A percentile compares a stretch with the other conserved stretches of the same genome.
Conservation (phyloP, 2,329 filamentous ascomycete species). For the Penicillium verrucosum region DNA sequence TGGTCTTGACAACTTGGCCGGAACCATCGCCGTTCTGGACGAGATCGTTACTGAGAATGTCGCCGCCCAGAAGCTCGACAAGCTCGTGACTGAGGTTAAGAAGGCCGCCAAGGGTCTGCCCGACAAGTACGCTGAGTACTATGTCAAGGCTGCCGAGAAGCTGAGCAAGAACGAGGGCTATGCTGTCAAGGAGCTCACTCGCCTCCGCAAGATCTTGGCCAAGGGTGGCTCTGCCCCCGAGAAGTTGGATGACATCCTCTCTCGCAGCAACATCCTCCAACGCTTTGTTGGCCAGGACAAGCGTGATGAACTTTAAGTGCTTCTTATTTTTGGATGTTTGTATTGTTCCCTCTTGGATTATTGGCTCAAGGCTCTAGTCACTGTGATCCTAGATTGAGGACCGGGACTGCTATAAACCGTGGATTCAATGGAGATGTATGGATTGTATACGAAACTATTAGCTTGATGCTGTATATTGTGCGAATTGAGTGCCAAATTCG, state of each 20-base stretch:
- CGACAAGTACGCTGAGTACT: conserved; percentile 89
- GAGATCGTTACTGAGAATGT: conserved; percentile 68
- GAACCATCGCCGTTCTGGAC: conserved; percentile 78
- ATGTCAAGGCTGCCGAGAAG: conserved; percentile 87
- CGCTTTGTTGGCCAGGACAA: conserved; percentile 66
- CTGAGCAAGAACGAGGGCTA: conserved; percentile 72
- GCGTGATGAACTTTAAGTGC: conserved; percentile 65
- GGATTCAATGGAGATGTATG: not conserved
- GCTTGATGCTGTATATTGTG: conserved; percentile 12
- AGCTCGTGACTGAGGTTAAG: conserved; percentile 68
- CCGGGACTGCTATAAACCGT: not conserved
- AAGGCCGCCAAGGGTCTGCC: conserved; percentile 65
- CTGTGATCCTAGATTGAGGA: not conserved
- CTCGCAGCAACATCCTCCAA: conserved; percentile 82
- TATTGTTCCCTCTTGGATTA: conserved; percentile 18
- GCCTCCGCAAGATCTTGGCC: conserved; percentile 73
- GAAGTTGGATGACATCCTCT: conserved; percentile 85
- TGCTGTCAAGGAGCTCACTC: conserved; percentile 77
- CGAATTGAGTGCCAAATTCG: not conserved
- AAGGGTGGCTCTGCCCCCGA: conserved; percentile 81
- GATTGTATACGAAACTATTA: conserved; percentile 3
- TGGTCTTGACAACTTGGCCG: conserved; percentile 71
- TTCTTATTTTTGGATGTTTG: conserved; percentile 13
- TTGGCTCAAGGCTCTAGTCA: not conserved
- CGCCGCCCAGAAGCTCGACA: conserved; percentile 59